Conservation (phyloP, 176 grass and related monocot genomes). For the Tuctoria greenei region DNA sequence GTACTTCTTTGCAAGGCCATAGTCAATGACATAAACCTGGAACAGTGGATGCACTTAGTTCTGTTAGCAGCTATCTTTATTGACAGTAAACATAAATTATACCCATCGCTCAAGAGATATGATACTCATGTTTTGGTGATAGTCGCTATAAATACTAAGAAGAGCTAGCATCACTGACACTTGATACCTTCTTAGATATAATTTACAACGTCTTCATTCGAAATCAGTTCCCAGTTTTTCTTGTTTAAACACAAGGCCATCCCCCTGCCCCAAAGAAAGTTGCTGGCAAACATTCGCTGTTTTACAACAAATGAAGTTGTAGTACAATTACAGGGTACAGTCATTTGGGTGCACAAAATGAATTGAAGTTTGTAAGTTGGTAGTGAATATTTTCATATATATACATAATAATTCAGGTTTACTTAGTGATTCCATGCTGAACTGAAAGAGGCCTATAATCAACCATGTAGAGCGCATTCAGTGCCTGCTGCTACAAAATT, state of each 20-base stretch:
- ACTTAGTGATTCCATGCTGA: too few relatives aligned
- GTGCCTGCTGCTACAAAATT: conserved; percentile 12
- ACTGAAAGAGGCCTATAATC: neutral
- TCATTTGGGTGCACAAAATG: conserved; percentile 3
- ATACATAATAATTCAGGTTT: neutral
- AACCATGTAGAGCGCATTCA: conserved; percentile 8
- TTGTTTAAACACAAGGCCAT: neutral
- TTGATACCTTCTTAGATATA: conserved; percentile 4
- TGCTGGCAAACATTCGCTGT: neutral
- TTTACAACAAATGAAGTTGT: neutral
- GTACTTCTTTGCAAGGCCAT: conserved; percentile 70
- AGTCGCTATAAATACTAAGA: neutral
- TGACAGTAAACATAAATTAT: conserved; percentile 17
- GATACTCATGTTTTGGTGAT: neutral
- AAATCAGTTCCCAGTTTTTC: neutral
- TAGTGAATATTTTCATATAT: neutral
- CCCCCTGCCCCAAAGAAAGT: neutral
- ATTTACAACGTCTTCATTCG: neutral
- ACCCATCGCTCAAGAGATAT: neutral
- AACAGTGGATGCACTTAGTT: conserved; percentile 17
- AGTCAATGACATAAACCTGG: conserved; percentile 69
- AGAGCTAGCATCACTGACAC: conserved; percentile 15
- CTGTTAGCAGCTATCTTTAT: conserved; percentile 22
- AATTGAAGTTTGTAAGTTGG: neutral
- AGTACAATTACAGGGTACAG: conserved; percentile 15